Evolutionary conservation across 371 early-diverging fungal species (phyloP).

Genomic region (Mucor lusitanicus): DNA sequence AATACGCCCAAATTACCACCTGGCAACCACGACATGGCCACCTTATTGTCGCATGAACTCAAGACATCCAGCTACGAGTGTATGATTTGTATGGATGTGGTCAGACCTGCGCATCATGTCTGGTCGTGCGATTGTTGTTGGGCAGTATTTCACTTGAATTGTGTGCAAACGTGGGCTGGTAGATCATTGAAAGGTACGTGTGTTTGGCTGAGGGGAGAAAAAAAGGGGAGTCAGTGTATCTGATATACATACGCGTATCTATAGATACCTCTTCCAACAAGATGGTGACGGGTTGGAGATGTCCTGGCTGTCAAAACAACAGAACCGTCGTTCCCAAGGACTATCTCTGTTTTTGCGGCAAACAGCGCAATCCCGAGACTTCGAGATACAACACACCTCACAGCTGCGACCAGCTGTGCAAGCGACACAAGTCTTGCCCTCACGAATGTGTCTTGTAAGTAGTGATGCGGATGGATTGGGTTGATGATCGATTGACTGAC

Average conservation of each 20-base stretch:
- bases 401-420: constrained; percentile 80
- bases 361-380: constrained; percentile 68
- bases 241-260: not conserved
- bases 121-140: constrained; percentile 91
- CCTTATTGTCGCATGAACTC: constrained; percentile 63
- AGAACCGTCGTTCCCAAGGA: constrained; percentile 66
- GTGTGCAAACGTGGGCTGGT: constrained; percentile 76
- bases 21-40: constrained; percentile 58
- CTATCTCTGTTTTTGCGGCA: constrained; percentile 89
- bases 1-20: constrained; percentile 13
- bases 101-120: constrained; percentile 66
- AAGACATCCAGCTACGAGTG: constrained; percentile 81
- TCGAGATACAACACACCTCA: constrained; percentile 78
- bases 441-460: constrained; percentile 70
- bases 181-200: constrained; percentile 60
- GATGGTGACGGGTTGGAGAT: constrained; percentile 72
- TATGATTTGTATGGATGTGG: constrained; percentile 91
- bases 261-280: constrained; percentile 35
- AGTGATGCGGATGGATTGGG: too few relatives aligned
- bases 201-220: not conserved
- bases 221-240: not conserved
- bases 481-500: not conserved
- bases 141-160: constrained; percentile 87
- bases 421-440: constrained; percentile 62
- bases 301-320: constrained; percentile 92